These are phyloP conservation scores for Phytopythium aichiense DNA, from an alignment of 352 stramenopile species.

Conservation along the genomic window DNA sequence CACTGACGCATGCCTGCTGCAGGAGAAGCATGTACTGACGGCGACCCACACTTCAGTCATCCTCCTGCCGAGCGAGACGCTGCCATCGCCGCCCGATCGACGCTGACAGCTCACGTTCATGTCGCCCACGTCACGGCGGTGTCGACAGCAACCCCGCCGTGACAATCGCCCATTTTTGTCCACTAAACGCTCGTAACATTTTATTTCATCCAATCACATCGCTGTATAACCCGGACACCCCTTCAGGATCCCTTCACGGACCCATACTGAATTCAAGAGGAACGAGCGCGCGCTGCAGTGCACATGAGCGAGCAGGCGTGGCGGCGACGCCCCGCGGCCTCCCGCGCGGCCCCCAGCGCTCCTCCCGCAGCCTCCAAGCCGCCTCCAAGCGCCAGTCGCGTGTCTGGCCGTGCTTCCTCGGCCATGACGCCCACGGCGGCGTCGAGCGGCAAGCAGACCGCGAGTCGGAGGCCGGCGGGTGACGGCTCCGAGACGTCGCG, in stretches of 20 bases:
- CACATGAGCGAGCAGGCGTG: slow-evolving; percentile 7
- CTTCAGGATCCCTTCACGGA: not conserved
- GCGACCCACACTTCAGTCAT: too few species aligned
- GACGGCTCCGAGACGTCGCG: slow-evolving; percentile 22
- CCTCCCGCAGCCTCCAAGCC: not conserved
- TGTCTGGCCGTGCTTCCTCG: not conserved
- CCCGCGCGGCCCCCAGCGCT: not conserved
- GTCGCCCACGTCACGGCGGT: not conserved
- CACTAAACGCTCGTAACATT: not conserved
- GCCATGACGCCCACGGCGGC: slow-evolving; percentile 6
- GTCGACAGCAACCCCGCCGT: too few species aligned
- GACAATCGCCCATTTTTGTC: slow-evolving; percentile 4
- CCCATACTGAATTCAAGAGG: not conserved
- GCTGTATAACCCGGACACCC: not conserved
- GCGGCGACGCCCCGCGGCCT: not conserved
- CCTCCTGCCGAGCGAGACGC: slow-evolving; percentile 9
- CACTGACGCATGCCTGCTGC: not conserved
- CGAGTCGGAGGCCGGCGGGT: not conserved
- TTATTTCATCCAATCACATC: slow-evolving; percentile 3
- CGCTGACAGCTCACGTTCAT: too few species aligned
- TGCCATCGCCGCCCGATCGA: not conserved
- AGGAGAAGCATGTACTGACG: slow-evolving; percentile 47
- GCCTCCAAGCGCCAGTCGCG: not conserved
- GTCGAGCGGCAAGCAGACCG: slow-evolving; percentile 5
- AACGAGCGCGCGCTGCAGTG: not conserved